phyloP scores from a whole-genome alignment of 805 yeast species.

The Nakazawaea sp. region DNA sequence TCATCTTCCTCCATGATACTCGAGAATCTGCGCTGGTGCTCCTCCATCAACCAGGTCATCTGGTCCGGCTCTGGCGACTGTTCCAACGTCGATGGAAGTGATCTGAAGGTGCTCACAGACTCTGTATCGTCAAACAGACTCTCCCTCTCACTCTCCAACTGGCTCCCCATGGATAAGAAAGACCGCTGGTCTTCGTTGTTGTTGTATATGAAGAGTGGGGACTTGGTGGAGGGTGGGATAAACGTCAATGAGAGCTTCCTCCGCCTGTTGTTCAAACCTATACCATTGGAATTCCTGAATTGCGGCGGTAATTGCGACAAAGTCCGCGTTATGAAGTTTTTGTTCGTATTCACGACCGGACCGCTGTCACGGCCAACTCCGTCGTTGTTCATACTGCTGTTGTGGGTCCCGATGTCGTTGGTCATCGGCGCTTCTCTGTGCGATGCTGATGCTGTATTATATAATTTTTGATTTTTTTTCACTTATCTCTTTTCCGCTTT shows the following conservation, averaged over 20 bases:
- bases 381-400: no score
- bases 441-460: no score
- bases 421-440: no score
- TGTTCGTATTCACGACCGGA: constrained; percentile 1
- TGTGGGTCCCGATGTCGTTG: no score
- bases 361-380: no score
- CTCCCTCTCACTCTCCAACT: constrained; percentile 18
- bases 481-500: no score
- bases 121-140: constrained; percentile 20
- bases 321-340: constrained; percentile 15
- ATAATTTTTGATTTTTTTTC: no score
- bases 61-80: constrained; percentile 24
- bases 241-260: constrained; percentile 27
- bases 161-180: constrained; percentile 26
- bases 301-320: constrained; percentile 19
- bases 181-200: constrained; percentile 26
- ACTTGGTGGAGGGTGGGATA: constrained; percentile 29
- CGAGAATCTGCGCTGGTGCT: constrained; percentile 25
- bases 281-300: constrained; percentile 19
- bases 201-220: constrained; percentile 27
- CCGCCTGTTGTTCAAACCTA: constrained; percentile 25
- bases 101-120: constrained; percentile 26
- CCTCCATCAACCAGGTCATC: constrained; percentile 29
- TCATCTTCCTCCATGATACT: constrained; percentile 8
- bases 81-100: constrained; percentile 28